Conservation (phyloP, 768 basidiomycete genomes). For the Naematelia encephala region DNA sequence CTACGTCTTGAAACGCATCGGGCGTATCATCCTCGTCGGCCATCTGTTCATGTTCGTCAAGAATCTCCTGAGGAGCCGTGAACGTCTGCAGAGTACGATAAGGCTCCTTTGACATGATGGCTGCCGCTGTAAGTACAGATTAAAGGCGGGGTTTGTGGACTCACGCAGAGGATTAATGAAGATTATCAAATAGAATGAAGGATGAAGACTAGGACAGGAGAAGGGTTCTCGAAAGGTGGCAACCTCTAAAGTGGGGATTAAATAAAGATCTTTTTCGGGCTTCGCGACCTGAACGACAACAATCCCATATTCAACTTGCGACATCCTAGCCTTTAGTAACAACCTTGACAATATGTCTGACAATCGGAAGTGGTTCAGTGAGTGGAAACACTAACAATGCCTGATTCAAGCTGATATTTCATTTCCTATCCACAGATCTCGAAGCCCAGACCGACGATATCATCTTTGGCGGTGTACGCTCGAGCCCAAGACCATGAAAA, state of each 20-base stretch:
- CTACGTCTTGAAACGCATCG: constrained; percentile 69
- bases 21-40: constrained; percentile 83
- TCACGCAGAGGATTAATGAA: background rate
- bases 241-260: too few relatives aligned
- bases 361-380: constrained; percentile 31
- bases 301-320: too few relatives aligned
- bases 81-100: constrained; percentile 66
- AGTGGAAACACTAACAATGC: too few relatives aligned
- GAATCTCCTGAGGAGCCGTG: constrained; percentile 86
- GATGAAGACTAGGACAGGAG: background rate
- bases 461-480: constrained; percentile 46
- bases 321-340: too few relatives aligned
- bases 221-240: too few relatives aligned
- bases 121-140: background rate
- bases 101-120: constrained; percentile 25
- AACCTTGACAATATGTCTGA: too few relatives aligned
- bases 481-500: background rate
- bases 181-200: background rate
- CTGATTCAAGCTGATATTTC: background rate
- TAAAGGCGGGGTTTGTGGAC: background rate
- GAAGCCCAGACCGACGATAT: constrained; percentile 46
- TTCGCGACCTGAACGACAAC: too few relatives aligned
- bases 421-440: constrained; percentile 29
- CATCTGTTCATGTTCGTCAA: constrained; percentile 88
- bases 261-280: too few relatives aligned